Evolutionary conservation across 2,329 filamentous ascomycete species (phyloP).

Genomic region (Fusarium burgessii): DNA sequence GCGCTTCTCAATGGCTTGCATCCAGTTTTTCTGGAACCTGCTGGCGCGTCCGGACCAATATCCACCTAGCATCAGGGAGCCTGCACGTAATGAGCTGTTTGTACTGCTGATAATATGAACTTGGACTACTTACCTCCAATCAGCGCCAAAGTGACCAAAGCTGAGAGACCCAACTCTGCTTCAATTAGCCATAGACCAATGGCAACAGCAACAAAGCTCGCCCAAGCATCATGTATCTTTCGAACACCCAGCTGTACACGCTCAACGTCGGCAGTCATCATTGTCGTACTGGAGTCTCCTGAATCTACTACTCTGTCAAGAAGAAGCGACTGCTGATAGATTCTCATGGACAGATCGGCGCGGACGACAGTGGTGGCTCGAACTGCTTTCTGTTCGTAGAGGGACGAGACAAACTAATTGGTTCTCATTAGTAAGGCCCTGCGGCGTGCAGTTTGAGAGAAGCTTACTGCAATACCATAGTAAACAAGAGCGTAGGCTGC

Average conservation of each 20-base stretch:
- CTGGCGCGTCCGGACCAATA: background rate
- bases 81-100: rapidly evolving
- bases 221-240: slow-evolving; percentile 1
- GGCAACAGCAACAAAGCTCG: background rate
- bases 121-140: background rate
- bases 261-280: background rate
- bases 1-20: background rate
- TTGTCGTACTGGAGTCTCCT: background rate
- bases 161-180: background rate
- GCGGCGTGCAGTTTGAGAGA: rapidly evolving
- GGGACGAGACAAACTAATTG: background rate
- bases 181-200: background rate
- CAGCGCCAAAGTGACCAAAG: rapidly evolving
- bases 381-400: background rate
- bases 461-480: background rate
- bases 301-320: background rate
- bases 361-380: background rate
- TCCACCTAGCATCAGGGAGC: rapidly evolving
- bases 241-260: background rate
- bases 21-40: background rate
- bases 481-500: background rate
- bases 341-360: background rate
- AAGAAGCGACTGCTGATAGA: background rate
- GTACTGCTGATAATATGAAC: rapidly evolving
- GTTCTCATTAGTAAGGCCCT: rapidly evolving